These are phyloP conservation scores for Ustilago lituana DNA, from an alignment of 1,284 basidiomycete genomes.

Conservation along the genomic window DNA sequence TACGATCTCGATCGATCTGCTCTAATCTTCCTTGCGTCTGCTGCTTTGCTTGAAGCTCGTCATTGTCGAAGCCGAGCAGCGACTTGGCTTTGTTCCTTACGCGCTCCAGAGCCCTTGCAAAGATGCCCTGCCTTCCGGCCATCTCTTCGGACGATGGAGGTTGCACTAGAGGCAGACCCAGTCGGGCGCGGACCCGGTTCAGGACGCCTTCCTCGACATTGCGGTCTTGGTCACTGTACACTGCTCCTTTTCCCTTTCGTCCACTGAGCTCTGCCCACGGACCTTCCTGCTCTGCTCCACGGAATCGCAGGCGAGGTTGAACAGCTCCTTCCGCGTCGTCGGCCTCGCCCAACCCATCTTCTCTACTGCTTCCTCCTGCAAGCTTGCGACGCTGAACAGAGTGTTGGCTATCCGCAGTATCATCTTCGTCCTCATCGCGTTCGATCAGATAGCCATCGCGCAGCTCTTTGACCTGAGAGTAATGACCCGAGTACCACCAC, in stretches of 20 bases:
- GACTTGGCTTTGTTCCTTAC: conserved; percentile 18
- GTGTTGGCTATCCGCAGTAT: not conserved
- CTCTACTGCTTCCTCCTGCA: not conserved
- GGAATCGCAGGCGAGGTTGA: conserved; percentile 16
- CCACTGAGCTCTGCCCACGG: conserved; percentile 45
- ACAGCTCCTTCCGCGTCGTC: not conserved
- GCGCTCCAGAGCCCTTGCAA: conserved; percentile 9
- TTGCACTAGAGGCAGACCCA: conserved; percentile 27
- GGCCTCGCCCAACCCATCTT: not conserved
- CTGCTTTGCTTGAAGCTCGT: conserved; percentile 33
- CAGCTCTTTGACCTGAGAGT: conserved; percentile 43
- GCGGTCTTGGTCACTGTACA: conserved; percentile 44
- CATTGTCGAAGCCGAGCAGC: conserved; percentile 36
- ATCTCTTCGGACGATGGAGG: conserved; percentile 7
- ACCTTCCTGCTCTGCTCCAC: conserved; percentile 39
- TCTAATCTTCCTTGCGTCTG: conserved; percentile 35
- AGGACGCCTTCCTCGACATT: conserved; percentile 39
- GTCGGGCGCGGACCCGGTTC: conserved; percentile 26
- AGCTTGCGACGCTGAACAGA: not conserved
- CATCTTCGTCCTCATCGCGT: conserved; percentile 41
- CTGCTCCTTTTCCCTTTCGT: conserved; percentile 30
- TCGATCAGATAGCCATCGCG: conserved; percentile 46
- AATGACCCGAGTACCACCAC: conserved; percentile 54
- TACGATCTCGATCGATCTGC: conserved; percentile 34
- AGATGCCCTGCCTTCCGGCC: not conserved